Evolutionary conservation across 2,329 filamentous ascomycete genomes (phyloP).

Genomic region (Curvularia eragrostidis): DNA sequence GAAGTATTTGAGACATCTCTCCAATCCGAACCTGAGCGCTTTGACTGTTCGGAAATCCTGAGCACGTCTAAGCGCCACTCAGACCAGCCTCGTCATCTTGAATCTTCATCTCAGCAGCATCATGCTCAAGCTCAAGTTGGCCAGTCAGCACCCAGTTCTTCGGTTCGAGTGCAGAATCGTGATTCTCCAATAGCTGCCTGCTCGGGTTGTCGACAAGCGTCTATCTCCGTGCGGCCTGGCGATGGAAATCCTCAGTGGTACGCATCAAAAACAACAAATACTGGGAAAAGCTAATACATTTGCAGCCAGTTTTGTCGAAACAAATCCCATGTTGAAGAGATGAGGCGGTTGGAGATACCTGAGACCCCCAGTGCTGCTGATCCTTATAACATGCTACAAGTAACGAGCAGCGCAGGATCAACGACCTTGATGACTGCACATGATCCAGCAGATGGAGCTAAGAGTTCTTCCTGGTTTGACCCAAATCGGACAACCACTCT

Average conservation of each 20-base stretch:
- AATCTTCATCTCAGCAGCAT: not conserved
- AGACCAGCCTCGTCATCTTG: constrained; percentile 10
- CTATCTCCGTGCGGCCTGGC: constrained; percentile 3
- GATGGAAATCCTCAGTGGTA: constrained; percentile 18
- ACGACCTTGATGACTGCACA: not conserved
- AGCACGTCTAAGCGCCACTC: constrained; percentile 27
- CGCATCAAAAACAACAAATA: not conserved
- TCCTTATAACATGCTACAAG: not conserved
- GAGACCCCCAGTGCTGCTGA: constrained; percentile 21
- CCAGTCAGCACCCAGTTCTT: not conserved
- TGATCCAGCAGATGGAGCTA: not conserved
- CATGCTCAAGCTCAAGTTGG: not conserved
- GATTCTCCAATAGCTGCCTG: constrained; percentile 14
- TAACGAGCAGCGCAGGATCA: not conserved
- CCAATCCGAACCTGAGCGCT: not conserved
- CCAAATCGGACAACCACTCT: not conserved
- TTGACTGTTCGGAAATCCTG: constrained; percentile 17
- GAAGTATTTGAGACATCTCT: not conserved
- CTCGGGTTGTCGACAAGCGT: constrained; percentile 21
- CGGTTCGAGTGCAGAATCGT: not conserved
- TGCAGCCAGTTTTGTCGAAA: constrained; percentile 19
- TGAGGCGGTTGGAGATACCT: constrained; percentile 19
- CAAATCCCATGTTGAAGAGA: constrained; percentile 1
- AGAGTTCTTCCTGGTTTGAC: constrained; percentile 10
- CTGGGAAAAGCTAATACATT: not conserved